Evolutionary conservation across 225 moss, liverwort and hornwort genomes (phyloP).

Genomic region (Bryoerythrophyllum caledonicum): DNA sequence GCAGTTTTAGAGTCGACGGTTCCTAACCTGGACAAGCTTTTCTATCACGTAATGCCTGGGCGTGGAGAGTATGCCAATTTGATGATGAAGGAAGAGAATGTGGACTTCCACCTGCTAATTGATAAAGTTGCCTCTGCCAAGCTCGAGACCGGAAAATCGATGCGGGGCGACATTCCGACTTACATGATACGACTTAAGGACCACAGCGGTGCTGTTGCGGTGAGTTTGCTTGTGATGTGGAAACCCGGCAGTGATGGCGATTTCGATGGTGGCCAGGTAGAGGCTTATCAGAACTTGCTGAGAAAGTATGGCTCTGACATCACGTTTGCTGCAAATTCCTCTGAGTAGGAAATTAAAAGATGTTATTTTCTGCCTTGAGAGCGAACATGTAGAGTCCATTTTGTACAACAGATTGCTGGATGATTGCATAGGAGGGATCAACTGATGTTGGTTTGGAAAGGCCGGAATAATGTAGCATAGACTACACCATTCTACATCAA

Average conservation of each 20-base stretch:
- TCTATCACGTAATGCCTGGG: constrained; percentile 64
- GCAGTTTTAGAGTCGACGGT: constrained; percentile 81
- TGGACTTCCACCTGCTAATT: constrained; percentile 83
- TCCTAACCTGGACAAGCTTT: constrained; percentile 68
- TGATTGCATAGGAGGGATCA: constrained; percentile 2
- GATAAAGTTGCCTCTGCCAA: constrained; percentile 68
- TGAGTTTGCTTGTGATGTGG: constrained; percentile 90
- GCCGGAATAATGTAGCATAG: not conserved
- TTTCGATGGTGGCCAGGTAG: constrained; percentile 80
- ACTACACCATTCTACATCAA: not conserved
- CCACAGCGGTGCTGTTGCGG: constrained; percentile 44
- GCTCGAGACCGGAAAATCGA: constrained; percentile 65
- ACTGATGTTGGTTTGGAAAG: not conserved
- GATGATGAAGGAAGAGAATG: constrained; percentile 87
- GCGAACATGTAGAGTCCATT: constrained; percentile 8
- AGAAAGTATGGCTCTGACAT: constrained; percentile 60
- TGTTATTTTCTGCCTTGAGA: not conserved
- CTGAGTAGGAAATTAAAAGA: constrained; percentile 21
- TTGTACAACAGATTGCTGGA: not conserved
- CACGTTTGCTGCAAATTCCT: constrained; percentile 31
- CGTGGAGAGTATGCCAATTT: constrained; percentile 88
- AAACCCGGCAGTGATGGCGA: constrained; percentile 69
- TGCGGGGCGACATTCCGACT: constrained; percentile 72
- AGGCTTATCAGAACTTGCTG: constrained; percentile 66
- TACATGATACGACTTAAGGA: constrained; percentile 71